phyloP scores from a whole-genome alignment of 2,329 filamentous ascomycete genomes.

The Fusarium udum region DNA sequence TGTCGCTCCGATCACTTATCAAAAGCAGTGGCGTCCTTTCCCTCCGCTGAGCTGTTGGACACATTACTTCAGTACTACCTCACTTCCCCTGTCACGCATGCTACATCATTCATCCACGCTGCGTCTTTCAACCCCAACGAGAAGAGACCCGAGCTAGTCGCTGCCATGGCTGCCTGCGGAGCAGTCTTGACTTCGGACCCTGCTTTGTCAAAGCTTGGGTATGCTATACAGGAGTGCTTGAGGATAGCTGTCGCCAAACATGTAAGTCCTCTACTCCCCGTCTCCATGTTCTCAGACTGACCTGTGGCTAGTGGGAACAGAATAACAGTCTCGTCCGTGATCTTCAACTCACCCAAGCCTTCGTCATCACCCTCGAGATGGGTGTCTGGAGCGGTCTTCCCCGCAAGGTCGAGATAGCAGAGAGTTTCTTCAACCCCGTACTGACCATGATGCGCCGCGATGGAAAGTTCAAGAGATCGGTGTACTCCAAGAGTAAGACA shows the following conservation, averaged over 20 bases:
- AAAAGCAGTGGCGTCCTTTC: conserved; percentile 50
- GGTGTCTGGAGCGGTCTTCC: conserved; percentile 51
- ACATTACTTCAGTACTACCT: conserved; percentile 52
- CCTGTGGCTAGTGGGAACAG: conserved; percentile 39
- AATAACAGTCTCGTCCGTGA: conserved; percentile 47
- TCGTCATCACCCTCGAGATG: conserved; percentile 47
- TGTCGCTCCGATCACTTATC: conserved; percentile 41
- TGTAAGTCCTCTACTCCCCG: background rate
- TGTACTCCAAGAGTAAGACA: conserved; percentile 24
- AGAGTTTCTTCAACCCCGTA: conserved; percentile 49
- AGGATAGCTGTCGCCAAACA: conserved; percentile 29
- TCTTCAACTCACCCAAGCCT: conserved; percentile 47
- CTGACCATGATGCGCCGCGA: conserved; percentile 51
- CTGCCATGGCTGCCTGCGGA: conserved; percentile 49
- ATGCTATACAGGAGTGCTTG: conserved; percentile 52
- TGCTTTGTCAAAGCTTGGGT: conserved; percentile 52
- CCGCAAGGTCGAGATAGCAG: conserved; percentile 53
- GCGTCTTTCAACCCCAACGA: conserved; percentile 50
- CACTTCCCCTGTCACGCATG: conserved; percentile 37
- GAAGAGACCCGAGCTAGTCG: conserved; percentile 49
- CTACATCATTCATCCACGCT: conserved; percentile 49
- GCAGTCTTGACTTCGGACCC: conserved; percentile 51
- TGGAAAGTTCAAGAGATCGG: conserved; percentile 44
- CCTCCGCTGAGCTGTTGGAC: conserved; percentile 51
- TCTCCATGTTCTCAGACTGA: background rate